Evolutionary conservation across 148 eudicot genomes (phyloP), one percentile per base, ranked within the genome.

Genomic region (Rhododendron kiyosumense): DNA sequence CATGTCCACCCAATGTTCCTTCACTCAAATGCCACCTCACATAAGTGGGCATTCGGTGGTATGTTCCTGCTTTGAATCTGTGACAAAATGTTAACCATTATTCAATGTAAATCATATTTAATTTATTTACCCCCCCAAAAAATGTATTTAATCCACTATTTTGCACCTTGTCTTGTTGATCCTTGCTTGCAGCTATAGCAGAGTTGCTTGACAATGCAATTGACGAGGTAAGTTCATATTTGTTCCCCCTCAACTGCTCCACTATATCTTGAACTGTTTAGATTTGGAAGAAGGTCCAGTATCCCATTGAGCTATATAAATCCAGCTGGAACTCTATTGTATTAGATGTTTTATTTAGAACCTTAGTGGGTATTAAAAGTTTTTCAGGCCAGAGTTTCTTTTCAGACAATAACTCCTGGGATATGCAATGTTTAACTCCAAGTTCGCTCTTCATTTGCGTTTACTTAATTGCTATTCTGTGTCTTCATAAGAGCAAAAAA

Each of bases 31-130:
- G 98, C 98, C 83, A 96, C 98, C 88, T 94, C 98, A 77, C 98
- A 96, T 87, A 96, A 96, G 90, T 96, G 98, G 98, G 98, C 95
- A 51, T 96, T 96, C 88, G 98, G 98, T 88, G 98, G 98, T 94
- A 87, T 38, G 89, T 34, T 18, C 12, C 7, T 1, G 43, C 5
- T 6, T 51, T 75, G 28, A 24, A 22, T 22, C 43, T 71, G 28
- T 80, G 36, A 75, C 17, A n/a, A 86, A 67, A 15, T 38, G 80
- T 74, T 59, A 61, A 13, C 51, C 86, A 18, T 85, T 48, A 65
- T 28, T 9, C 8, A 45, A 28, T 79, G 20, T 41, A 57, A 59
- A 61, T 82, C 36, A 36, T 26, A 28, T 71, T 30, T 69, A 26
- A 45, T 71, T 36, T 41, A 41, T 41, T 41, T 6, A 41, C 7